Evolutionary conservation across 2,329 filamentous ascomycete species (phyloP).

Genomic region (Fusarium tricinctum): DNA sequence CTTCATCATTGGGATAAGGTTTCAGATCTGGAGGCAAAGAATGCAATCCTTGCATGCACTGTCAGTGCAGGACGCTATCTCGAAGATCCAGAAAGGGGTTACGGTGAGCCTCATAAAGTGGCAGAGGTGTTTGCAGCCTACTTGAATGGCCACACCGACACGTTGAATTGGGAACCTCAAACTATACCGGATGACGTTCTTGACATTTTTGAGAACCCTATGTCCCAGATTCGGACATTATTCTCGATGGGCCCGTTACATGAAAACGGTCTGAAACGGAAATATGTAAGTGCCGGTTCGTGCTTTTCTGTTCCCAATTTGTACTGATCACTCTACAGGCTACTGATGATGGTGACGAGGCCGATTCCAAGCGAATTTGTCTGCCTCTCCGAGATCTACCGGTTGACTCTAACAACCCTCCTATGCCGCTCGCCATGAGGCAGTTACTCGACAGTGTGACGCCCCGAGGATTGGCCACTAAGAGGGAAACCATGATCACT

Average conservation of each 20-base stretch:
- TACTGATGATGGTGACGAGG: conserved; percentile 54
- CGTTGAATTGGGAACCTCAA: conserved; percentile 63
- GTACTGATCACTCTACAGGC: conserved; percentile 10
- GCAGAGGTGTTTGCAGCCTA: conserved; percentile 64
- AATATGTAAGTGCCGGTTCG: conserved; percentile 58
- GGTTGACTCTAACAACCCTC: conserved; percentile 48
- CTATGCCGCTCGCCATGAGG: conserved; percentile 53
- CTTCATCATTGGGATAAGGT: conserved; percentile 57
- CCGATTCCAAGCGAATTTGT: conserved; percentile 52
- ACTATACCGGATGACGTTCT: conserved; percentile 64
- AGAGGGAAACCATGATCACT: conserved; percentile 44
- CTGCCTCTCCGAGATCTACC: conserved; percentile 40
- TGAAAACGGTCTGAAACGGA: conserved; percentile 61
- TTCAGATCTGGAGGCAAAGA: conserved; percentile 62
- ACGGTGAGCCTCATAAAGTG: conserved; percentile 61
- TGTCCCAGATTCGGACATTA: conserved; percentile 53
- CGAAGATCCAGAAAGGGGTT: conserved; percentile 57
- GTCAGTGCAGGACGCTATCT: conserved; percentile 57
- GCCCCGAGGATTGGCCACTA: conserved; percentile 21
- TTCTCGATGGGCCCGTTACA: conserved; percentile 30
- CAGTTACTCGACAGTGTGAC: conserved; percentile 48
- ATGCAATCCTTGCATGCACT: conserved; percentile 58
- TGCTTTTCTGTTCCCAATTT: neutral
- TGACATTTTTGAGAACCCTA: conserved; percentile 61
- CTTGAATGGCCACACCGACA: conserved; percentile 56